These are phyloP conservation scores for Diaporthe helianthi DNA, from an alignment of 2,329 filamentous ascomycete genomes.

Conservation along the genomic window DNA sequence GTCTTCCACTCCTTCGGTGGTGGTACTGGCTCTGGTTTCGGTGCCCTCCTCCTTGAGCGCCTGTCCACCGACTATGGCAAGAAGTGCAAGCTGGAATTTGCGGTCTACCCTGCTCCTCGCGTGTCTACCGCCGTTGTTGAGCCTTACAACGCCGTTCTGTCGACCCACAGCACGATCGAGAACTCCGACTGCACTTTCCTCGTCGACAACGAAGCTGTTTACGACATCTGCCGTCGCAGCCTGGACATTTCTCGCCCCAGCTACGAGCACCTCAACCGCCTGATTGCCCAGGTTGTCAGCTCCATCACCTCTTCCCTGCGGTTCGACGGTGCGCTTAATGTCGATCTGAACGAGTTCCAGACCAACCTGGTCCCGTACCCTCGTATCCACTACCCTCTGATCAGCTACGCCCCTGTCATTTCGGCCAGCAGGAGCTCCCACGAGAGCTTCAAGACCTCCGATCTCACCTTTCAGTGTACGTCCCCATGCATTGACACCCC, in stretches of 20 bases:
- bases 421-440: slow-evolving; percentile 79
- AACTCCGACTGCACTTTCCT: slow-evolving; percentile 82
- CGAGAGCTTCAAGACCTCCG: slow-evolving; percentile 86
- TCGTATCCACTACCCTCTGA: slow-evolving; percentile 76
- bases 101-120: slow-evolving; percentile 74
- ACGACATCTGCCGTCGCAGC: slow-evolving; percentile 77
- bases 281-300: slow-evolving; percentile 77
- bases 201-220: slow-evolving; percentile 77
- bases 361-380: slow-evolving; percentile 78
- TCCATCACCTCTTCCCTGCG: slow-evolving; percentile 76
- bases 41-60: slow-evolving; percentile 74
- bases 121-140: slow-evolving; percentile 75
- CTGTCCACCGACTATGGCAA: slow-evolving; percentile 77
- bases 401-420: slow-evolving; percentile 75
- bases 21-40: slow-evolving; percentile 76
- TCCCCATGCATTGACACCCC: slow-evolving; percentile 31
- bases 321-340: slow-evolving; percentile 76
- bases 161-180: slow-evolving; percentile 78
- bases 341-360: slow-evolving; percentile 80
- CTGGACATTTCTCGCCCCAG: slow-evolving; percentile 73
- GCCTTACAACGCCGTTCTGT: slow-evolving; percentile 77
- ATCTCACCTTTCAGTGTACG: slow-evolving; percentile 77
- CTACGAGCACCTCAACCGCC: slow-evolving; percentile 75
- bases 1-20: slow-evolving; percentile 79
- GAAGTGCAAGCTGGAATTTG: slow-evolving; percentile 80